Evolutionary conservation across 106 monocot genomes (phyloP), one percentile per base, ranked within the genome.

Genomic region (Dendrobium huoshanense): DNA sequence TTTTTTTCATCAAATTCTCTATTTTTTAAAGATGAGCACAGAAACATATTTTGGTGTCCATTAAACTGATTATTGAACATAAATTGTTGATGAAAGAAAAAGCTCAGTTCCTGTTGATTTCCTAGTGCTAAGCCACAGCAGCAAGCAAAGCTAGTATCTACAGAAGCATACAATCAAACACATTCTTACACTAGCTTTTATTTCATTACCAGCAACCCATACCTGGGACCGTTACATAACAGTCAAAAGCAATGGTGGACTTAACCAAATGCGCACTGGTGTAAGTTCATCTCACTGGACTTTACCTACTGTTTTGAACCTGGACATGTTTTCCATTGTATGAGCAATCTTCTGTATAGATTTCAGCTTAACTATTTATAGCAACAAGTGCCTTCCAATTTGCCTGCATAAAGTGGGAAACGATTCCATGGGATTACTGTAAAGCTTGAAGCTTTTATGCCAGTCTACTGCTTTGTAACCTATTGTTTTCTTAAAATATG

Each of bases 191-290:
- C 56, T 75, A 17, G 47, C 33, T 37, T 74, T 41, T 20, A 19
- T 85, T 79, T 49, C 20, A 42, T 68, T 80, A 56, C 58, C 87
- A 96, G 94, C 80, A 84, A 82, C 92, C 24, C 59, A 82, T 51
- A 70, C 70, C n/a, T 84, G 41, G 79, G 79, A 82, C 15, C 94
- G 81, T 42, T 97, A 94, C 77, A 56, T 97, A 79, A 92, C 89
- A 65, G 90, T 97, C 44, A 90, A 86, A 82, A 97, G 94, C 85
- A 97, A 97, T 86, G 96, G 96, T 81, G 96, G 96, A 41, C 94
- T 97, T 77, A 97, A 97, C 74, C 96, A 97, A 83, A 97, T 97
- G 96, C 90, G 96, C 44, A 91, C 94, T 82, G 96, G 96, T 83
- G 96, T 97, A 89, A 91, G 94, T 94, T 67, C 37, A 41, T 41